Base-by-base conservation (phyloP, 305 asterid genomes). In the Vinca major region DNA sequence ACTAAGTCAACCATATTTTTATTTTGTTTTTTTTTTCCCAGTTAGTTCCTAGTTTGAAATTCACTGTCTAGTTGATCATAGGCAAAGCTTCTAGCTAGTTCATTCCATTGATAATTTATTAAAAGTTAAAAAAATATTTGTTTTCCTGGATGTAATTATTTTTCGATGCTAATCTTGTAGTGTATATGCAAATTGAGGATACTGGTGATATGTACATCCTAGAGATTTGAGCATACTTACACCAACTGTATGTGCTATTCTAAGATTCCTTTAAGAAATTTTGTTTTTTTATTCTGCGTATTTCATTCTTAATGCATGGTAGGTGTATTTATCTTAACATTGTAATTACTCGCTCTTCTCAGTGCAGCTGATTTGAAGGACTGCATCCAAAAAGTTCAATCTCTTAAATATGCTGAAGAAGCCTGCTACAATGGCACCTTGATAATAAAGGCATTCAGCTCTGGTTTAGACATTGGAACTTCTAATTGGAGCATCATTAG, bases 331-430 rank as follows among this genome's bases (percentile, higher is more conserved):
- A 45, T 64, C 71, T 53, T 74, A 68, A 74, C 63, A 53, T 67
- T 77, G 80, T 82, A 75, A 84, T 72, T 74, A 73, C 71, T 67
- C 33, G 80, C 83, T 76, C 79, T 81, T 84, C 77, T 80, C 95
- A 92, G 97, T 87, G 96, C 95, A 86, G 97, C 90, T 79, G 98
- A 92, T 74, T 88, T 88, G 81, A 88, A 81, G 80, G 78, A 83
- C 67, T 92, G 97, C 83, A 71, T 90, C 81, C 83, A 76, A 78
- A 88, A 87, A 80, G 86, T 87, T 71, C 84, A 82, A 57, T 66
- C 88, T 66, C 92, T 92, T 19, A 92, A 86, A 69, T 90, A 82
- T 74, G 93, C 84, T 19, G 96, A 92, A 84, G 96, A 90, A 90
- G 84, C 74, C 73, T 88, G 89, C 86, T 88, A 85, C 75, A 87